Evolutionary conservation across 805 yeast genomes (phyloP), one percentile per base, ranked within the genome.

Genomic region (Wickerhamiella occidentalis): DNA sequence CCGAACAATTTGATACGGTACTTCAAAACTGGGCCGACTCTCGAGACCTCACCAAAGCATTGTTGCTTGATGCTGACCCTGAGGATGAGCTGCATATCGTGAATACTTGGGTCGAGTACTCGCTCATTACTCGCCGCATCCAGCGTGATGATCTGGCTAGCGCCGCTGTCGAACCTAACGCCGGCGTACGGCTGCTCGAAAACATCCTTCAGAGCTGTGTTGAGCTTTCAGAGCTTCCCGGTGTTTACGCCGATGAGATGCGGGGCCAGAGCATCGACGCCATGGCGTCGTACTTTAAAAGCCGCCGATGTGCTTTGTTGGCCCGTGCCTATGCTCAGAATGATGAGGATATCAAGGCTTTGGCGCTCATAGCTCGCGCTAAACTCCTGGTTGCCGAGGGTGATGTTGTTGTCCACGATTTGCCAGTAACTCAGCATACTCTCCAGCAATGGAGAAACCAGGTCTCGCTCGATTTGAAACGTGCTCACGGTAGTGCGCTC

Each of bases 241-340:
- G 97, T 71, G 95, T 90, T 17, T 79, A 82, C 60, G 84, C 85
- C 48, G 95, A 86, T 61, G 92, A 83, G 48, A 79, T 74, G 19
- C 70, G 90, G 49, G 62, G 68, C 53, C 65, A 67, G 6, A 75
- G 81, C 7, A 68, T 92, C 40, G 71, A 69, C 11, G 56, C 71
- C 13, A 65, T 85, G 56, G 66, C 68, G 26, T 58, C 61, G 7
- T 77, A 69, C 53, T 83, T 74, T 62, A 57, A 59, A n/a, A 65
- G 73, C 35, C 56, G 64, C 46, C 76, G 76, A 56, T 58, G 71
- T 12, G 56, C 65, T 25, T 62, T 68, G 17, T 59, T 82, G 17
- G 76, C 80, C 23, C 40, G 55, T 47, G 50, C 65, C 51, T 50
- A 64, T 52, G 58, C 64, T 55, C 62, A 68, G 25, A 52, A 50